phyloP scores from a whole-genome alignment of 257 asterid species.

The Eustoma russellianum region DNA sequence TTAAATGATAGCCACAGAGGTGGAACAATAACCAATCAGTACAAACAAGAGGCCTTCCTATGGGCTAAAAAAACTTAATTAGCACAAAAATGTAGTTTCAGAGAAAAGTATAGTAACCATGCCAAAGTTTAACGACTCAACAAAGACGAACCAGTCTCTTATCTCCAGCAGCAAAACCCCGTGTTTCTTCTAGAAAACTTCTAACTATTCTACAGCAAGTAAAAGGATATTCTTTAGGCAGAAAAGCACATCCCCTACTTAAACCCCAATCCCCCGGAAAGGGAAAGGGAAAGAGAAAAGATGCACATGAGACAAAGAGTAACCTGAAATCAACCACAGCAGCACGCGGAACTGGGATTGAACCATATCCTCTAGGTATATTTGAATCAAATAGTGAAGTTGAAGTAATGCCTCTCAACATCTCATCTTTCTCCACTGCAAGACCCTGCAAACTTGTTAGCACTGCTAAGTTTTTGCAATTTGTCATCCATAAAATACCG shows the following conservation, averaged over 20 bases:
- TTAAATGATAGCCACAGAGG: background rate
- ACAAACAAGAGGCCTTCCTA: too few relatives aligned
- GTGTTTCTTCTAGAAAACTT: too few relatives aligned
- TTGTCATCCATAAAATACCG: slow-evolving; percentile 8
- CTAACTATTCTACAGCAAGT: too few relatives aligned
- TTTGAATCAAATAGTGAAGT: slow-evolving; percentile 36
- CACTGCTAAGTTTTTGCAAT: slow-evolving; percentile 12
- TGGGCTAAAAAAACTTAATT: too few relatives aligned
- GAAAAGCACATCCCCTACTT: too few relatives aligned
- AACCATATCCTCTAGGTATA: slow-evolving; percentile 58
- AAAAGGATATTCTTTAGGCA: too few relatives aligned
- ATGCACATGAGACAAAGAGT: too few relatives aligned
- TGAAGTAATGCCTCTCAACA: slow-evolving; percentile 45
- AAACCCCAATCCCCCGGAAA: too few relatives aligned
- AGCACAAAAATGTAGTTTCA: too few relatives aligned
- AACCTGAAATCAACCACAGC: slow-evolving; percentile 60
- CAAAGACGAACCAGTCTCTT: too few relatives aligned
- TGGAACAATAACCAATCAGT: background rate
- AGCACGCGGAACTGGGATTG: slow-evolving; percentile 48
- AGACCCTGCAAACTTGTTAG: slow-evolving; percentile 69
- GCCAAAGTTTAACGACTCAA: background rate
- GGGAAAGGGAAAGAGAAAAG: too few relatives aligned
- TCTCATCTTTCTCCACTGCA: slow-evolving; percentile 78
- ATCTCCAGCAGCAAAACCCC: too few relatives aligned
- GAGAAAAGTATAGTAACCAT: background rate